phyloP scores from a whole-genome alignment of 257 asterid genomes.

The Solanum clarkiae region DNA sequence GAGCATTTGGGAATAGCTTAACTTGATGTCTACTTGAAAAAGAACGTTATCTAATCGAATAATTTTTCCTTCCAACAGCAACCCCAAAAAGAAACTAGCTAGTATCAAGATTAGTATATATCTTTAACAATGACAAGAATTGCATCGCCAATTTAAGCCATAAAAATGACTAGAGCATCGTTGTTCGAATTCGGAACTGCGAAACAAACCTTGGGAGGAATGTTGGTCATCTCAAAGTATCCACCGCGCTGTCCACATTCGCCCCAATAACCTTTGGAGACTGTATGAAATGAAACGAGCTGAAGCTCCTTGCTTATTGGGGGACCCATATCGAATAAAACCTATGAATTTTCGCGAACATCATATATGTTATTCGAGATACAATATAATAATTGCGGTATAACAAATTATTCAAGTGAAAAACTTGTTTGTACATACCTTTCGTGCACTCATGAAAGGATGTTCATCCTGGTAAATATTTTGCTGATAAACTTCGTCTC shows the following conservation, averaged over 20 bases:
- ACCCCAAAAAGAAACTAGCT: background rate
- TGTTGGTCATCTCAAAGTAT: constrained; percentile 93
- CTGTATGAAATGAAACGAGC: constrained; percentile 91
- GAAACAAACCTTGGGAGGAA: constrained; percentile 57
- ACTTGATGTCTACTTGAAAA: background rate
- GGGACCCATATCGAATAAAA: constrained; percentile 73
- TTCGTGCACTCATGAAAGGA: constrained; percentile 82
- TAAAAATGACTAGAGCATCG: background rate
- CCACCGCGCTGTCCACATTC: constrained; percentile 99
- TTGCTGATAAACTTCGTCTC: constrained; percentile 97
- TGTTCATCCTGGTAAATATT: constrained; percentile 95
- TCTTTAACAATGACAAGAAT: background rate
- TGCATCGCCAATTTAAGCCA: background rate
- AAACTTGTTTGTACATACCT: constrained; percentile 25
- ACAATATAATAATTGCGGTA: background rate
- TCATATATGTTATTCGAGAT: background rate
- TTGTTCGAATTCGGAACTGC: background rate
- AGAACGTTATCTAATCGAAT: background rate
- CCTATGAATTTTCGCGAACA: constrained; percentile 15
- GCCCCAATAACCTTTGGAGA: constrained; percentile 92
- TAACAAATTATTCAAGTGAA: background rate
- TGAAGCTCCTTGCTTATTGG: constrained; percentile 71
- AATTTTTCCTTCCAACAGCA: too few relatives aligned
- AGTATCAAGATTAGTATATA: background rate
- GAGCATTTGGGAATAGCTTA: background rate